Conservation (phyloP, 345 rosid genomes). For the Populus alba region DNA sequence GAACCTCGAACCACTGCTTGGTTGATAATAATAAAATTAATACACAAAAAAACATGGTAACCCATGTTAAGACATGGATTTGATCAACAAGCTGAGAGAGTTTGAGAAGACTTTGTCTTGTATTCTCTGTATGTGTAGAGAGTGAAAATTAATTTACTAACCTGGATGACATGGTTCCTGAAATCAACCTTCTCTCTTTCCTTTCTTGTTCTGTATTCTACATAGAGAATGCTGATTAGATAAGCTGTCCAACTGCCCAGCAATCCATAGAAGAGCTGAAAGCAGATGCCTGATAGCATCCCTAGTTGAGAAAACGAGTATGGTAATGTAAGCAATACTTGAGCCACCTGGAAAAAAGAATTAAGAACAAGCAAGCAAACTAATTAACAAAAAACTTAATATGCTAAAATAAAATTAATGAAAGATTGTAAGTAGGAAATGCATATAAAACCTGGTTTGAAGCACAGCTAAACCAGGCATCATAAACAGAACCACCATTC, state of each 20-base stretch:
- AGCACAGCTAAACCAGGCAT: conserved; percentile 99
- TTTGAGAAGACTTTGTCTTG: background rate
- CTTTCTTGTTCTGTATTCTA: conserved; percentile 94
- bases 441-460: conserved; percentile 70
- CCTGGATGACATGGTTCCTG: conserved; percentile 99
- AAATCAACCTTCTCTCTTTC: conserved; percentile 95
- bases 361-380: background rate
- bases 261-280: conserved; percentile 92
- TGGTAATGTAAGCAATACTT: conserved; percentile 90
- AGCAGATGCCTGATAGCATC: conserved; percentile 84
- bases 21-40: background rate
- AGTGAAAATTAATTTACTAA: conserved; percentile 1
- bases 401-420: background rate
- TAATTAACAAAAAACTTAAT: no score
- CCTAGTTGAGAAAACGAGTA: conserved; percentile 99
- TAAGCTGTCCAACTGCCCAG: conserved; percentile 99
- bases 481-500: conserved; percentile 97
- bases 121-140: background rate
- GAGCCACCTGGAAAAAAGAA: conserved; percentile 81
- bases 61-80: background rate
- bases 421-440: background rate
- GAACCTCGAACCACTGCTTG: conserved; percentile 93
- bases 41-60: background rate
- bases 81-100: background rate
- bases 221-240: conserved; percentile 85